Conservation (phyloP, 75 land plant genomes). For the Pinus taeda region DNA sequence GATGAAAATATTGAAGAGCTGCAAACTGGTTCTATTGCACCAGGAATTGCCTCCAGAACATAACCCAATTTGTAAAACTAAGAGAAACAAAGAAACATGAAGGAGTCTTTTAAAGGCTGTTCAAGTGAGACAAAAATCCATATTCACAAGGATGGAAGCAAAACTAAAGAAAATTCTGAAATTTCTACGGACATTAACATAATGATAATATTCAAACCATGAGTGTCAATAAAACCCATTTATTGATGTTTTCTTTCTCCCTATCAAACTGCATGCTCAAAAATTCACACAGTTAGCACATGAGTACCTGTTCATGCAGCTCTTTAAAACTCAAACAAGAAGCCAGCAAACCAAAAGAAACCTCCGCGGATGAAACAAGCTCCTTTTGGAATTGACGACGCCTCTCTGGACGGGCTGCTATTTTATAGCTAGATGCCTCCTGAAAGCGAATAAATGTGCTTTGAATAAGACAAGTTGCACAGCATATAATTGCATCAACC, state of each 20-base stretch:
- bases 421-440: constrained; percentile 83
- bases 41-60: no score
- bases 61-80: no score
- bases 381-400: constrained; percentile 94
- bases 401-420: constrained; percentile 92
- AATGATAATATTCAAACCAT: not conserved
- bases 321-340: constrained; percentile 60
- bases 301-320: constrained; percentile 80
- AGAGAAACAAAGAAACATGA: no score
- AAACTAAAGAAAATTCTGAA: no score
- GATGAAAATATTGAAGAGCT: no score
- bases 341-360: constrained; percentile 67
- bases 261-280: not conserved
- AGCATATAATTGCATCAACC: not conserved
- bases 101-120: no score
- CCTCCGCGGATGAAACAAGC: constrained; percentile 59
- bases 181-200: no score
- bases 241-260: not conserved
- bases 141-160: no score
- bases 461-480: no score
- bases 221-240: not conserved
- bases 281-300: not conserved
- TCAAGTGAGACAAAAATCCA: no score
- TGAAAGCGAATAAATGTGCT: constrained; percentile 14
- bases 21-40: no score